Evolutionary conservation across 306 rosid species (phyloP).

Genomic region (Lagenaria siceraria): DNA sequence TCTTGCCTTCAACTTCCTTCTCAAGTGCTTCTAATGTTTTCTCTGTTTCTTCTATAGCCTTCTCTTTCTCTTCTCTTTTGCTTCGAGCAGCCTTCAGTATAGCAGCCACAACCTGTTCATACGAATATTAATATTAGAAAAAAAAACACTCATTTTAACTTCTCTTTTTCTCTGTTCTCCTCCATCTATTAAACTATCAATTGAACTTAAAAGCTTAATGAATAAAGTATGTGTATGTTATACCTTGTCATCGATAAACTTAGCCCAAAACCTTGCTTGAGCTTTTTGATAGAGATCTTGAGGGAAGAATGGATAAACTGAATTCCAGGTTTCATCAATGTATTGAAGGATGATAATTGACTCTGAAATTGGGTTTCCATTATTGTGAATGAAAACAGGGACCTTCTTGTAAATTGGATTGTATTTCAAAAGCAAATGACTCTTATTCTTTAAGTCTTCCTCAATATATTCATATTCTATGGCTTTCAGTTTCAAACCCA

Average conservation of each 20-base stretch:
- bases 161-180: no score
- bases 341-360: constrained; percentile 15
- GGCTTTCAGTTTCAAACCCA: not conserved
- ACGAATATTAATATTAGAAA: no score
- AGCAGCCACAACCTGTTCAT: not conserved
- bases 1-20: constrained; percentile 31
- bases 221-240: no score
- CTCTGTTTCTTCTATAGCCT: constrained; percentile 19
- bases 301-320: constrained; percentile 25
- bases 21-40: constrained; percentile 33
- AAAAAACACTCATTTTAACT: no score
- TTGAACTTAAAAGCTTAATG: no score
- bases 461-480: not conserved
- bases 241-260: not conserved
- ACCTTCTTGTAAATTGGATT: constrained; percentile 47
- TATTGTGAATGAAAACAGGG: constrained; percentile 33
- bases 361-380: constrained; percentile 32
- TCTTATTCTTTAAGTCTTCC: not conserved
- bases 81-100: constrained; percentile 9
- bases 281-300: constrained; percentile 30
- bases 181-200: no score
- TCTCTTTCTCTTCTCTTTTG: constrained; percentile 16
- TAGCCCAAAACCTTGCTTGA: constrained; percentile 9
- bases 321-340: not conserved
- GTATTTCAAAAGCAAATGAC: constrained; percentile 29